These are phyloP conservation scores for Westerdykella ornata DNA, from an alignment of 2,329 filamentous ascomycete genomes.

Conservation along the genomic window DNA sequence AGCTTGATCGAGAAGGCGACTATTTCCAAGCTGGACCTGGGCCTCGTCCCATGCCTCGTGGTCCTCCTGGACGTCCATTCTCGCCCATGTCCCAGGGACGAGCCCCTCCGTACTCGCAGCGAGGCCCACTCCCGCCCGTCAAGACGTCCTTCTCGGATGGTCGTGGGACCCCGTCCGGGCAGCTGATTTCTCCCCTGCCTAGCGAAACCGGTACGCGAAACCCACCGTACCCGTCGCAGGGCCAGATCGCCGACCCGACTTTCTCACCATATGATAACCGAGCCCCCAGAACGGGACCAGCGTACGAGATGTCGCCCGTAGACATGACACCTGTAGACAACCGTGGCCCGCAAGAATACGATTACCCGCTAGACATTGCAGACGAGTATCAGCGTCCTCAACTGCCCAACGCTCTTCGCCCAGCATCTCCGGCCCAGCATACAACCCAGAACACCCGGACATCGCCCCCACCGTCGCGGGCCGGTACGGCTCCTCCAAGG, in stretches of 20 bases:
- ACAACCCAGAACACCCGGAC: slow-evolving; percentile 5
- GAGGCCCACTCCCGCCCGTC: slow-evolving; percentile 24
- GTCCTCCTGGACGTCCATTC: slow-evolving; percentile 21
- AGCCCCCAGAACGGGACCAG: slow-evolving; percentile 18
- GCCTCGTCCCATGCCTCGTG: slow-evolving; percentile 13
- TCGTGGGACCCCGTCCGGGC: slow-evolving; percentile 19
- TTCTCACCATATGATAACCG: slow-evolving; percentile 31
- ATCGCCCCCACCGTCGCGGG: slow-evolving; percentile 17
- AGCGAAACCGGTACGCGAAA: slow-evolving; percentile 7
- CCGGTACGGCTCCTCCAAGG: slow-evolving; percentile 24
- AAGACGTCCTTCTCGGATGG: slow-evolving; percentile 24
- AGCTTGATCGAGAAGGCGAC: slow-evolving; percentile 21
- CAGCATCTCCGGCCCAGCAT: slow-evolving; percentile 25
- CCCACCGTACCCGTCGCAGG: slow-evolving; percentile 2
- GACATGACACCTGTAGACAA: slow-evolving; percentile 21
- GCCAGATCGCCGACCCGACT: slow-evolving; percentile 15
- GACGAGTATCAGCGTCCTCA: slow-evolving; percentile 22
- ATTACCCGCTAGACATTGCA: slow-evolving; percentile 9
- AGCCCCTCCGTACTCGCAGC: slow-evolving; percentile 21
- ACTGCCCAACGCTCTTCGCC: slow-evolving; percentile 19
- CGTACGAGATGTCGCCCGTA: slow-evolving; percentile 33
- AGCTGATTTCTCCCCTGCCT: slow-evolving; percentile 17
- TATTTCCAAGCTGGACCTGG: slow-evolving; percentile 23
- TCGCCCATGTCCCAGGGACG: slow-evolving; percentile 28
- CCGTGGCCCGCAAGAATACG: slow-evolving; percentile 10